These are phyloP conservation scores for Crucibulum parvulum DNA, from an alignment of 1,284 basidiomycete genomes.

Conservation along the genomic window DNA sequence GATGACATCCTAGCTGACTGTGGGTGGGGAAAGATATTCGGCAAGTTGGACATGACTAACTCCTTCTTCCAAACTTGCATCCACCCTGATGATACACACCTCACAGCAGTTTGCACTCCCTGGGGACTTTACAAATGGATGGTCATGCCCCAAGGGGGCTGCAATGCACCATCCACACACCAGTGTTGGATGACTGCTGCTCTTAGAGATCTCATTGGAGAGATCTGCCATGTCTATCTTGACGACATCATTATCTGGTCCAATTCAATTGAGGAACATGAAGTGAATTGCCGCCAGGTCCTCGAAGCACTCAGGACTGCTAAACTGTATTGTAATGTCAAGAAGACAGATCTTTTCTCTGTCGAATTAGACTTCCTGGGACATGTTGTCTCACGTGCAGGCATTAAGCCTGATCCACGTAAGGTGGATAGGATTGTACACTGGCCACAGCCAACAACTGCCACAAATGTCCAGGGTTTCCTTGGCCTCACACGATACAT, in stretches of 20 bases:
- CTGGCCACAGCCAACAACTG: conserved; percentile 37
- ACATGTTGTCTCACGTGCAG: conserved; percentile 34
- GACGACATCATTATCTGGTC: conserved; percentile 53
- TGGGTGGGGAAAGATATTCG: conserved; percentile 35
- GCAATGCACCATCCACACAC: conserved; percentile 41
- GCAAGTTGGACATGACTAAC: conserved; percentile 44
- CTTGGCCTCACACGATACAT: conserved; percentile 46
- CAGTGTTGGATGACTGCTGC: conserved; percentile 37
- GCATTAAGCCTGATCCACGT: conserved; percentile 36
- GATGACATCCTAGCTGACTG: conserved; percentile 17
- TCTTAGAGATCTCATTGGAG: conserved; percentile 34
- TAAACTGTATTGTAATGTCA: conserved; percentile 12
- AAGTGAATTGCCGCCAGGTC: conserved; percentile 22
- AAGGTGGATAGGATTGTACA: conserved; percentile 38
- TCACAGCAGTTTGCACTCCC: conserved; percentile 30
- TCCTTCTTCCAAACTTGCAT: conserved; percentile 45
- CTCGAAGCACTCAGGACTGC: conserved; percentile 21
- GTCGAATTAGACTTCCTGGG: conserved; percentile 39
- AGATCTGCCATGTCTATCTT: conserved; percentile 45
- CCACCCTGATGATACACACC: conserved; percentile 37
- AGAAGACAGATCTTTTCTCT: conserved; percentile 36
- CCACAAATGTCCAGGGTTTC: conserved; percentile 37
- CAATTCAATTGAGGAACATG: conserved; percentile 39
- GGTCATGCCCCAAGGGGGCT: conserved; percentile 46
- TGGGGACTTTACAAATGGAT: conserved; percentile 46